Percentiles rank a stretch among this genome's conserved stretches.
phyloP scores from a whole-genome alignment of 1,284 basidiomycete species.

The Sanghuangporus sanghuang region DNA sequence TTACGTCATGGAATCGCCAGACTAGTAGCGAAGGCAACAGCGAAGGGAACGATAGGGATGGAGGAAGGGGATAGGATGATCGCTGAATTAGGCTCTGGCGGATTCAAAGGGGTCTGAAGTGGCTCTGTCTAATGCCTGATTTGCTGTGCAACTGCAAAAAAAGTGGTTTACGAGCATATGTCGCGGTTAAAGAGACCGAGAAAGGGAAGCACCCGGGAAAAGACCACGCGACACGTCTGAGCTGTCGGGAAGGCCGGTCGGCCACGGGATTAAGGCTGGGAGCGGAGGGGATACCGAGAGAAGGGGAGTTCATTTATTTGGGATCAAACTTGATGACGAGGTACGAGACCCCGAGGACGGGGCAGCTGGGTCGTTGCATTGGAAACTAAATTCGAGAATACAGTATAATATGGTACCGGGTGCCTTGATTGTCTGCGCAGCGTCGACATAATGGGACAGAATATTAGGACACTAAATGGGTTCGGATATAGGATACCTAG shows the following conservation, averaged over 20 bases:
- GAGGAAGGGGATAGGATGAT: conserved; percentile 32
- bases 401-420: neutral
- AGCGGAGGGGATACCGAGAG: neutral
- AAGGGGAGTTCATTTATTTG: neutral
- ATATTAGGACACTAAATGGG: neutral
- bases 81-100: conserved; percentile 23
- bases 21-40: conserved; percentile 29
- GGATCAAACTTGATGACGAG: neutral
- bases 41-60: conserved; percentile 27
- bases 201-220: neutral
- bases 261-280: neutral
- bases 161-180: neutral
- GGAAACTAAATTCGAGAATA: neutral
- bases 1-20: conserved; percentile 37
- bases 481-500: neutral
- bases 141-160: neutral
- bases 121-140: neutral
- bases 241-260: neutral
- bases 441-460: neutral
- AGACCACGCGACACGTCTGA: conserved; percentile 2
- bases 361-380: neutral
- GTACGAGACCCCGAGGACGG: conserved; percentile 5
- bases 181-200: neutral
- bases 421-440: neutral
- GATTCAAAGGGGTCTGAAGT: neutral